These are phyloP conservation scores for Fusarium chaquense DNA, from an alignment of 2,329 filamentous ascomycete species.

Conservation along the genomic window DNA sequence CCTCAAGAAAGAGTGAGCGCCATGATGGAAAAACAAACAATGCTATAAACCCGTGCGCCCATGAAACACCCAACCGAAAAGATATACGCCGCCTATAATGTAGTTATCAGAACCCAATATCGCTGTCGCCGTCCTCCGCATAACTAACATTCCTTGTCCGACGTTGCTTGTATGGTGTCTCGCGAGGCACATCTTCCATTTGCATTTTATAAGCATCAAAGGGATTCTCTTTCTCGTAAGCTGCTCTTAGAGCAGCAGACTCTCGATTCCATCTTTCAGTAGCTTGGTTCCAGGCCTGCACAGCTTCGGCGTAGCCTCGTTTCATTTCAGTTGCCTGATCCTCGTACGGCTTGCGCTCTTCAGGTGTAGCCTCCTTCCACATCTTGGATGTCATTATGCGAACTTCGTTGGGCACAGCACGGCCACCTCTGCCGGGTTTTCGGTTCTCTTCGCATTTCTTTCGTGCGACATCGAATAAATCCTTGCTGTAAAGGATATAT, in stretches of 20 bases:
- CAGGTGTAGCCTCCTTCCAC: slow-evolving; percentile 83
- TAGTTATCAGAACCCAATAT: slow-evolving; percentile 41
- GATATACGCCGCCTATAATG: slow-evolving; percentile 18
- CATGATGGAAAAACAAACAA: slow-evolving; percentile 1
- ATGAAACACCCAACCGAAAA: slow-evolving; percentile 18
- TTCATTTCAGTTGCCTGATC: slow-evolving; percentile 80
- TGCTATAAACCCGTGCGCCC: slow-evolving; percentile 16
- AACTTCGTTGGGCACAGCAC: slow-evolving; percentile 79
- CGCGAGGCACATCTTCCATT: slow-evolving; percentile 41
- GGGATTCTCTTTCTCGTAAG: slow-evolving; percentile 67
- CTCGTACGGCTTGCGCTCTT: slow-evolving; percentile 81
- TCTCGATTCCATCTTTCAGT: slow-evolving; percentile 78
- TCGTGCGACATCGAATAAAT: slow-evolving; percentile 73
- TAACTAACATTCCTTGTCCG: slow-evolving; percentile 56
- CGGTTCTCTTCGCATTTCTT: slow-evolving; percentile 74
- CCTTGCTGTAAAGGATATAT: slow-evolving; percentile 90
- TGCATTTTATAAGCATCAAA: slow-evolving; percentile 41
- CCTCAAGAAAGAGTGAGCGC: slow-evolving; percentile 1
- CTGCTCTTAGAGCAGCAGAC: slow-evolving; percentile 65
- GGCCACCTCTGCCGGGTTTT: slow-evolving; percentile 69
- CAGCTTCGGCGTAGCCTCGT: slow-evolving; percentile 67
- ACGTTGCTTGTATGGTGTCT: slow-evolving; percentile 50
- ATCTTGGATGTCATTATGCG: slow-evolving; percentile 87
- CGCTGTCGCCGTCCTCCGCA: slow-evolving; percentile 51
- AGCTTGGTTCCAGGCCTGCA: slow-evolving; percentile 71